These are phyloP conservation scores for Danielia reshetovae DNA, from an alignment of 805 yeast species.

Conservation along the genomic window DNA sequence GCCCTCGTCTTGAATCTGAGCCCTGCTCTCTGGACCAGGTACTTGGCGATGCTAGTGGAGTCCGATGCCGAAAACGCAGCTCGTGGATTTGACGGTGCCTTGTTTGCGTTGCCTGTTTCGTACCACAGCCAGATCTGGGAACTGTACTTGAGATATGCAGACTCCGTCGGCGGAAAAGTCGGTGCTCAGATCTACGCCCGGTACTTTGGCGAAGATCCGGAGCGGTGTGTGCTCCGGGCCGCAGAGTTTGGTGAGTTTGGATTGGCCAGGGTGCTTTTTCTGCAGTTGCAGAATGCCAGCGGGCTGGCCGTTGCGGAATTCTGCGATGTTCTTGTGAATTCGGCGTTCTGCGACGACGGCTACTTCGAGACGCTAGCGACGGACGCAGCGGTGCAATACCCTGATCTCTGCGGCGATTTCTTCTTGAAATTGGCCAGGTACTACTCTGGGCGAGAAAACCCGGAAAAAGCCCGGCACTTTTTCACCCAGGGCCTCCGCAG, in stretches of 20 bases:
- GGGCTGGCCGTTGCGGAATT: slow-evolving; percentile 3
- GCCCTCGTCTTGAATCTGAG: slow-evolving; percentile 8
- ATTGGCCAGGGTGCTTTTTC: slow-evolving; percentile 29
- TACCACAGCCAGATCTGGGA: slow-evolving; percentile 47
- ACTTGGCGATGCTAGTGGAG: slow-evolving; percentile 4
- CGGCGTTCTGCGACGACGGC: slow-evolving; percentile 1
- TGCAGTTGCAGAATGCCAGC: background rate
- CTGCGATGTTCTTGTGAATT: slow-evolving; percentile 4
- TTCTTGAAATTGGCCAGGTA: slow-evolving; percentile 46
- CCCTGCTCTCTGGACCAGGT: slow-evolving; percentile 12
- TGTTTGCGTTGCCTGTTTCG: slow-evolving; percentile 44
- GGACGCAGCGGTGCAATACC: slow-evolving; percentile 32
- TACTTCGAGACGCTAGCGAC: slow-evolving; percentile 6
- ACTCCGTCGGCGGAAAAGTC: slow-evolving; percentile 41
- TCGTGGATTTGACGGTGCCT: slow-evolving; percentile 43
- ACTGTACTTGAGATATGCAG: slow-evolving; percentile 51
- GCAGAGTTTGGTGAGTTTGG: slow-evolving; percentile 24
- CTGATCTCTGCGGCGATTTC: slow-evolving; percentile 56
- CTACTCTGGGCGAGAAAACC: slow-evolving; percentile 36
- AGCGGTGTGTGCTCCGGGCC: slow-evolving; percentile 21
- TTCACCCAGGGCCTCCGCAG: slow-evolving; percentile 47
- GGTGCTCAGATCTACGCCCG: slow-evolving; percentile 28
- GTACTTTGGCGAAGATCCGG: slow-evolving; percentile 18
- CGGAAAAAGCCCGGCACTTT: slow-evolving; percentile 22
- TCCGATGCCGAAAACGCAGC: background rate